phyloP scores from a whole-genome alignment of 306 rosid species.

The Vicia faba region DNA sequence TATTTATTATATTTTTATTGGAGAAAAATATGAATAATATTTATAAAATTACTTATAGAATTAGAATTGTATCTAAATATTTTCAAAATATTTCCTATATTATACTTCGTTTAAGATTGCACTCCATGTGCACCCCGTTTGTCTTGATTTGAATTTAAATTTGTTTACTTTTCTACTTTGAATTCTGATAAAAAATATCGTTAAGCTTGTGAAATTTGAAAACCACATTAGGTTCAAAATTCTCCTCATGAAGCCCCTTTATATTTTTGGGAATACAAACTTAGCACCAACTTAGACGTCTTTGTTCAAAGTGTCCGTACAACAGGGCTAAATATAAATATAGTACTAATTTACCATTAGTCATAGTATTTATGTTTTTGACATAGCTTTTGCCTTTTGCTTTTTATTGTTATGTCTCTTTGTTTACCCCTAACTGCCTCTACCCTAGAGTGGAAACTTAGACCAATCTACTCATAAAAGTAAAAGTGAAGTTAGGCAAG shows the following conservation, averaged over 20 bases:
- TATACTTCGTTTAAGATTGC: slow-evolving; percentile 32
- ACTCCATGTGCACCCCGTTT: slow-evolving; percentile 48
- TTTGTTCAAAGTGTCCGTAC: no score
- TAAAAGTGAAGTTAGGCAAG: not conserved
- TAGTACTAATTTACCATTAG: not conserved
- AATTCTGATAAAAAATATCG: slow-evolving; percentile 18
- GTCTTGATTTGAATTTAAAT: slow-evolving; percentile 48
- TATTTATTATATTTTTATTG: no score
- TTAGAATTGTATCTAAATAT: no score
- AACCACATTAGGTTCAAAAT: not conserved
- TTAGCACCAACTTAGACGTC: no score
- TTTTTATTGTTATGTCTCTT: slow-evolving; percentile 24
- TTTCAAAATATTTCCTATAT: no score
- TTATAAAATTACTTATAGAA: no score
- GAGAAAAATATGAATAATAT: no score
- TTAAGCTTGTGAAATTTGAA: slow-evolving; percentile 7
- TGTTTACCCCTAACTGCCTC: slow-evolving; percentile 22
- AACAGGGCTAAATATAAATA: no score
- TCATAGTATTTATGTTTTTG: slow-evolving; percentile 12
- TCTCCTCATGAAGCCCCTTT: no score
- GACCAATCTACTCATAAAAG: slow-evolving; percentile 25
- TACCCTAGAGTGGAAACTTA: slow-evolving; percentile 27
- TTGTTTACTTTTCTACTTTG: slow-evolving; percentile 23
- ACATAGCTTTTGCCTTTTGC: slow-evolving; percentile 32
- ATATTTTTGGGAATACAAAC: not conserved